Evolutionary conservation across 495 filamentous ascomycete species (phyloP), one percentile per base, ranked within the genome.

Genomic region (Penicillium parvum): DNA sequence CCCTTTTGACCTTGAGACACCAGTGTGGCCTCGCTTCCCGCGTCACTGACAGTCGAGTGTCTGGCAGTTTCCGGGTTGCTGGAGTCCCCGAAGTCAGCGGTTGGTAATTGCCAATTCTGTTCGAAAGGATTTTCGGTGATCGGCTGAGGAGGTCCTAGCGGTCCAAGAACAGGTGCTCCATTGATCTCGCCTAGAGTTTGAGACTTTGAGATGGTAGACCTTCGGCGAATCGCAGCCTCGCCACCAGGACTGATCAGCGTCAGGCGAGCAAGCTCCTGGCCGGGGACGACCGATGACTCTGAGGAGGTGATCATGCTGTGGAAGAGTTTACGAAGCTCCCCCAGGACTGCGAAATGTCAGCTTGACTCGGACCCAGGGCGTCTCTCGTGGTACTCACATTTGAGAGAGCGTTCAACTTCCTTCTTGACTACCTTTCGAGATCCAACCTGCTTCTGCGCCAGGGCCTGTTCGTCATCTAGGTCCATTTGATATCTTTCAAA

Each of bases 201-300:
- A n/a, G 67, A 60, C 34, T 64, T 61, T 21, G 49, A 55, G 17
- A 76, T 66, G 6, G 76, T 81, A 7, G 80, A 83, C 17, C 66
- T 65, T 17, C 76, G 72, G 25, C 79, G 75, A 36, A 77, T 75
- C 3, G 68, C 71, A 11, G 72, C 76, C 56, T 82, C 80, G 21
- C 75, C 75, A 20, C 74, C 71, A 3, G 77, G 72, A 43, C 74
- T 83, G 46, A 84, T 76, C 30, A 92, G 71, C 3, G 90, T 87
- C 20, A 91, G 77, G 27, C 89, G 82, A 15, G 90, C 91, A 47
- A 97, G 76, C 48, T 92, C 84, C 37, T 79, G 79, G 8, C 84
- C 77, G 0, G 92, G 92, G 29, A 55, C 77, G 47, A 80, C 83
- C 49, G 57, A 79, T 45, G 63, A 57, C 25, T 53, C 64, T 30